Percentiles rank a stretch among this genome's conserved stretches.
Conservation (phyloP, 2,329 filamentous ascomycete genomes). For the Colletotrichum sp. region DNA sequence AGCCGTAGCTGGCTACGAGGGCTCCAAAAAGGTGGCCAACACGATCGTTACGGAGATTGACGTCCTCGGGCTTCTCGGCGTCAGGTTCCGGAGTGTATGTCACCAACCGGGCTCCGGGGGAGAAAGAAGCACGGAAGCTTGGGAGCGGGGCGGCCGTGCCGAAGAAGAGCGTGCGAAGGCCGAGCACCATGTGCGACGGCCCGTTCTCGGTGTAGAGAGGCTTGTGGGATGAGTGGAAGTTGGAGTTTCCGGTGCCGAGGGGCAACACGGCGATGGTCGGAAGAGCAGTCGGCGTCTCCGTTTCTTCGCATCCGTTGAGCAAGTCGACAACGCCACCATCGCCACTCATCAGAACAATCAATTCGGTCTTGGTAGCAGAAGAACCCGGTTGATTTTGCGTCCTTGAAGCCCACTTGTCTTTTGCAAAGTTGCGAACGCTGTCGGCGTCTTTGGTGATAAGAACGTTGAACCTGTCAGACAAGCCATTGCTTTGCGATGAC, state of each 20-base stretch:
- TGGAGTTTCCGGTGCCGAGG: conserved; percentile 69
- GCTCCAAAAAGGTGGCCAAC: conserved; percentile 67
- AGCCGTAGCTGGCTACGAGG: conserved; percentile 88
- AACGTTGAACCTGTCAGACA: conserved; percentile 49
- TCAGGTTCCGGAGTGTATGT: conserved; percentile 33
- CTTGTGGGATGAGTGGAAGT: conserved; percentile 68
- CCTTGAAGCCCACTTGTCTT: conserved; percentile 36
- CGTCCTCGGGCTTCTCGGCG: background rate
- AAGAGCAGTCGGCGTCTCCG: conserved; percentile 15
- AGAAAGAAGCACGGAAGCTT: conserved; percentile 66
- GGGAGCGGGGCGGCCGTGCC: conserved; percentile 63
- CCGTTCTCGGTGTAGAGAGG: conserved; percentile 50
- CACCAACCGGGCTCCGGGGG: conserved; percentile 58
- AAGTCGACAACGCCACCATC: conserved; percentile 88
- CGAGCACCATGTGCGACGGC: conserved; percentile 50
- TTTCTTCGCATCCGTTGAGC: conserved; percentile 64
- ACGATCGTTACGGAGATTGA: conserved; percentile 33
- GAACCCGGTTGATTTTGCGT: conserved; percentile 26
- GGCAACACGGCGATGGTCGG: conserved; percentile 62
- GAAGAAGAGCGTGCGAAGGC: conserved; percentile 63
- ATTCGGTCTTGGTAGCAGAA: conserved; percentile 39
- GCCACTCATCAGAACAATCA: conserved; percentile 81
- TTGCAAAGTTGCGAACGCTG: conserved; percentile 69
- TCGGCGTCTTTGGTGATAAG: conserved; percentile 68
- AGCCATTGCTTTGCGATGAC: background rate